These are phyloP conservation scores for Helichrysum umbraculigerum DNA, from an alignment of 129 eudicot genomes.

Conservation along the genomic window DNA sequence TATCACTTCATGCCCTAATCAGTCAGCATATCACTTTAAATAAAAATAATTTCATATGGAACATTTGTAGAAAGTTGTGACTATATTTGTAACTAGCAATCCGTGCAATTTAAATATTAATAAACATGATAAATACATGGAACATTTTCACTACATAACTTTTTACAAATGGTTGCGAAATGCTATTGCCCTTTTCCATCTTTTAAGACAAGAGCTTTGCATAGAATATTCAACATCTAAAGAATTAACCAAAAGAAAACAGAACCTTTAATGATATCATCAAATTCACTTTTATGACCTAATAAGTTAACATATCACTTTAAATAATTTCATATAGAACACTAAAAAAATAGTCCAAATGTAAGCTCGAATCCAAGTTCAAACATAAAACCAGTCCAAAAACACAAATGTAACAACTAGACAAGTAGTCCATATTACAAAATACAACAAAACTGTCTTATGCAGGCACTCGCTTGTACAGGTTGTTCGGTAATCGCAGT, in stretches of 20 bases:
- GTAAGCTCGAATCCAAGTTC: constrained; percentile 16
- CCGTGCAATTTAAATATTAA: too few relatives aligned
- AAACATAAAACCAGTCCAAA: constrained; percentile 17
- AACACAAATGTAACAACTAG: not conserved
- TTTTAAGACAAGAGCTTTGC: too few relatives aligned
- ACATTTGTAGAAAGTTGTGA: too few relatives aligned
- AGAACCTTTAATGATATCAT: not conserved
- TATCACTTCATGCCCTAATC: too few relatives aligned
- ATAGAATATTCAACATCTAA: too few relatives aligned
- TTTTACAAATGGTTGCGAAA: too few relatives aligned
- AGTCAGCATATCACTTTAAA: too few relatives aligned
- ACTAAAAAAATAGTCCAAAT: not conserved
- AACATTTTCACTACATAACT: too few relatives aligned
- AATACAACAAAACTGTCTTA: constrained; percentile 11
- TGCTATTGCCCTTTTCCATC: too few relatives aligned
- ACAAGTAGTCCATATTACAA: constrained; percentile 18
- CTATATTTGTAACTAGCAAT: too few relatives aligned
- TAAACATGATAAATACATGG: too few relatives aligned
- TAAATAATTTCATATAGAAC: not conserved
- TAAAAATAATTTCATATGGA: too few relatives aligned
- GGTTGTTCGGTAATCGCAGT: constrained; percentile 60
- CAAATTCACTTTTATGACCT: not conserved
- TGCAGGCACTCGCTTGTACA: constrained; percentile 60
- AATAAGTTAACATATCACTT: not conserved
- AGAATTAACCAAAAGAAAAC: not conserved